Evolutionary conservation across 78 protist genomes (phyloP), one percentile per base, ranked within the genome.

Genomic region (Reticulomyxa filosa): DNA sequence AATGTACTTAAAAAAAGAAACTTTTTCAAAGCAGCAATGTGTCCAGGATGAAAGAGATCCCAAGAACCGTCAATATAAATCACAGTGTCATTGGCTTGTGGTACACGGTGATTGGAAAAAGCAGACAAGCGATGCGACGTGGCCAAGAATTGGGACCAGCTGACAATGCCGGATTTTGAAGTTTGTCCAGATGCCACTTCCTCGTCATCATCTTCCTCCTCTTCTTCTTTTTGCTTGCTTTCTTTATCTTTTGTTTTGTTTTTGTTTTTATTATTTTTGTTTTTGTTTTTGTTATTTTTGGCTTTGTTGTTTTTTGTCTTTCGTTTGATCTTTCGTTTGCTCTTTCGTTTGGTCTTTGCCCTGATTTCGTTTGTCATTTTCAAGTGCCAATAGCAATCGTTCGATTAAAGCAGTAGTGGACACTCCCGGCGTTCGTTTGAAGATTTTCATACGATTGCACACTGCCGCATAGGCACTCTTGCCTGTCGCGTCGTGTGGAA

Each of bases 351-450:
- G n/a, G n/a, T n/a, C n/a, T n/a, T n/a, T n/a, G n/a, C n/a, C n/a
- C n/a, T n/a, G n/a, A n/a, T n/a, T n/a, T n/a, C n/a, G n/a, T n/a
- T n/a, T n/a, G n/a, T n/a, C n/a, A n/a, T n/a, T n/a, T n/a, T n/a
- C n/a, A n/a, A n/a, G n/a, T n/a, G n/a, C n/a, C n/a, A 83, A 82
- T 35, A 90, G 69, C 93, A 90, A 76, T 35, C 97, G 81, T 7
- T 83, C 89, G 1, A 88, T 86, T 5, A 90, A 56, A 33, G 87
- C 94, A 0, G 97, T 88, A n/a, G 94, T 88, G n/a, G 80, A 66
- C 42, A 89, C 69, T 30, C 89, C 88, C 34, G 64, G 52, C 4
- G 88, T 79, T 10, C 88, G 67, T 73, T 69, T 32, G 62, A 68
- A 63, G 23, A 76, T 53, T 57, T 70, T 1, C 57, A 34, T 46